Percentiles rank a stretch among this genome's conserved stretches.
phyloP scores from a whole-genome alignment of 768 basidiomycete genomes.

The Leccinum subgranulosum region DNA sequence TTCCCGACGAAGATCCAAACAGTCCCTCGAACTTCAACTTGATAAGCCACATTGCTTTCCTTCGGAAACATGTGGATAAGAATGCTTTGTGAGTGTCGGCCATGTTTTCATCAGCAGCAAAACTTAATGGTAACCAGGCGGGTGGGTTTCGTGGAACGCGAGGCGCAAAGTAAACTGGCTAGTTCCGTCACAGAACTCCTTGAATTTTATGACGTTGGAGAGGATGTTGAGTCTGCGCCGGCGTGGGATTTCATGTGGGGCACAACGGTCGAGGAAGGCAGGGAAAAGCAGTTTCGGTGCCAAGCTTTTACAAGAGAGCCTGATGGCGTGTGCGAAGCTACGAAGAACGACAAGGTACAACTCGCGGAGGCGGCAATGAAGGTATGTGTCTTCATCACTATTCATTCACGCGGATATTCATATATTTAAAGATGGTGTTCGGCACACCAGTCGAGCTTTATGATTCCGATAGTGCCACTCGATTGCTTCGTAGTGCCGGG shows the following conservation, averaged over 20 bases:
- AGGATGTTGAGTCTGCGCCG: constrained; percentile 40
- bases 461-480: constrained; percentile 53
- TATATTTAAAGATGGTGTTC: constrained; percentile 61
- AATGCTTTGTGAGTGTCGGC: constrained; percentile 68
- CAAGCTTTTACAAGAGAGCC: constrained; percentile 49
- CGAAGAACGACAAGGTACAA: constrained; percentile 37
- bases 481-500: constrained; percentile 54
- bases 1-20: constrained; percentile 69
- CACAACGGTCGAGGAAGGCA: constrained; percentile 64
- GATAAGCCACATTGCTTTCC: constrained; percentile 75
- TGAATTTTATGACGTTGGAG: constrained; percentile 48
- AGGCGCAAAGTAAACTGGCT: constrained; percentile 38
- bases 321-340: constrained; percentile 26
- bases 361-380: constrained; percentile 72
- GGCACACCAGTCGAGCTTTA: constrained; percentile 71
- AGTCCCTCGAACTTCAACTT: constrained; percentile 76
- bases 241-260: constrained; percentile 78
- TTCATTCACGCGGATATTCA: not conserved
- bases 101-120: not conserved
- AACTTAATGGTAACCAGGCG: constrained; percentile 42
- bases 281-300: constrained; percentile 64
- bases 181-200: constrained; percentile 42
- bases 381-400: constrained; percentile 35
- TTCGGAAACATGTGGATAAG: constrained; percentile 82
- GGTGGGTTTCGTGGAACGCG: constrained; percentile 56